Evolutionary conservation across 345 rosid genomes (phyloP), one percentile per base, ranked within the genome.

Genomic region (Abelmoschus esculentus): DNA sequence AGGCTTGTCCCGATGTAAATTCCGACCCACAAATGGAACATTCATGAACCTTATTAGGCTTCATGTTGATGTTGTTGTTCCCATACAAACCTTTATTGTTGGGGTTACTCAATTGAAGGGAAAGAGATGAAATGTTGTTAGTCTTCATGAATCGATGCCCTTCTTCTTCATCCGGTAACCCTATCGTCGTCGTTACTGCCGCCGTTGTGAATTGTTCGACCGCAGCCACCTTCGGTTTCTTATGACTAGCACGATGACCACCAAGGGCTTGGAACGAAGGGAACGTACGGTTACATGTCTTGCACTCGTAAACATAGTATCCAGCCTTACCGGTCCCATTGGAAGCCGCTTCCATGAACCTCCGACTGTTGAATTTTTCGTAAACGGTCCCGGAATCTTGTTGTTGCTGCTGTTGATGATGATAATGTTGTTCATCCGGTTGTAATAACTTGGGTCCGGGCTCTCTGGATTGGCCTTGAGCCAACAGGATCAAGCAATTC

Each of bases 181-280:
- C 34, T 28, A 36, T 11, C 1, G 60, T 50, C 14, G 58, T 53
- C 2, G 59, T 49, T 12, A 40, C 62, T 38, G 10, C 31, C 3
- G 67, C 32, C 3, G 38, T 34, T 38, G 32, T 26, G 66, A 44
- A 66, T 44, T 62, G 76, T 17, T 73, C 71, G 12, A 53, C 36
- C 61, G 29, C 65, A 58, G 70, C 61, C 26, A 22, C 66, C 78
- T 83, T 90, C 0, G 92, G 97, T 72, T 96, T 96, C 89, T 86
- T 96, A 67, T 96, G 99, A 78, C 99, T 96, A 0, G 99, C 98
- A 66, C 99, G 80, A 38, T 96, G 99, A 17, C 99, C 99, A 0
- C 99, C 99, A 17, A 96, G 85, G 29, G 99, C 99, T 81, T 96
- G 99, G 60, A 96, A 96, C 2, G 99, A 96, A 1, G 93, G 96